These are phyloP conservation scores for Odontarrhena argentea DNA, from an alignment of 345 rosid genomes.

Conservation along the genomic window DNA sequence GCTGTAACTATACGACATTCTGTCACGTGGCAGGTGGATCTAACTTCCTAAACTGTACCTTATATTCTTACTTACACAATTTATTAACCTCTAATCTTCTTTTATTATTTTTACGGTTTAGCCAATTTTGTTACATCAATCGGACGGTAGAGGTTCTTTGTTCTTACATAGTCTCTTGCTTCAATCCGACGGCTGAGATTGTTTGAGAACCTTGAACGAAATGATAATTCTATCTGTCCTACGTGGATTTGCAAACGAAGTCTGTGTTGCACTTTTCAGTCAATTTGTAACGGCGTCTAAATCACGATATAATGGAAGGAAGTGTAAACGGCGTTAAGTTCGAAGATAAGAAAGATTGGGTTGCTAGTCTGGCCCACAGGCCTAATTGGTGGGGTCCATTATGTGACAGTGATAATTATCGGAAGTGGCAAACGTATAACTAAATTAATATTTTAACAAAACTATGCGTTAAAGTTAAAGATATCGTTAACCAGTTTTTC, in stretches of 20 bases:
- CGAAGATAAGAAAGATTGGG: constrained; percentile 39
- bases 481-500: constrained; percentile 14
- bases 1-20: constrained; percentile 33
- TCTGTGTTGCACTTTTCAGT: constrained; percentile 43
- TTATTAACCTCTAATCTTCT: not conserved
- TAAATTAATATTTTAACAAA: constrained; percentile 1
- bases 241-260: constrained; percentile 40
- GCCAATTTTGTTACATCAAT: not conserved
- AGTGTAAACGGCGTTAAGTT: constrained; percentile 34
- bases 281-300: constrained; percentile 32
- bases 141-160: not conserved
- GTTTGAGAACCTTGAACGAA: not conserved
- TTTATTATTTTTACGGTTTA: not conserved
- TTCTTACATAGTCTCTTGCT: not conserved
- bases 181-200: constrained; percentile 13
- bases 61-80: not conserved
- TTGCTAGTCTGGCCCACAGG: constrained; percentile 21
- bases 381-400: constrained; percentile 38
- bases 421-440: constrained; percentile 13
- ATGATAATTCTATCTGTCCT: not conserved
- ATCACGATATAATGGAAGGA: constrained; percentile 31
- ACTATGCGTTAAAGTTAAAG: constrained; percentile 9
- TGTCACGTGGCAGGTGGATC: constrained; percentile 42
- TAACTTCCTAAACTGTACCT: constrained; percentile 8
- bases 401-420: constrained; percentile 31